phyloP scores from a whole-genome alignment of 2,329 filamentous ascomycete genomes.

The Fusarium sacchari region DNA sequence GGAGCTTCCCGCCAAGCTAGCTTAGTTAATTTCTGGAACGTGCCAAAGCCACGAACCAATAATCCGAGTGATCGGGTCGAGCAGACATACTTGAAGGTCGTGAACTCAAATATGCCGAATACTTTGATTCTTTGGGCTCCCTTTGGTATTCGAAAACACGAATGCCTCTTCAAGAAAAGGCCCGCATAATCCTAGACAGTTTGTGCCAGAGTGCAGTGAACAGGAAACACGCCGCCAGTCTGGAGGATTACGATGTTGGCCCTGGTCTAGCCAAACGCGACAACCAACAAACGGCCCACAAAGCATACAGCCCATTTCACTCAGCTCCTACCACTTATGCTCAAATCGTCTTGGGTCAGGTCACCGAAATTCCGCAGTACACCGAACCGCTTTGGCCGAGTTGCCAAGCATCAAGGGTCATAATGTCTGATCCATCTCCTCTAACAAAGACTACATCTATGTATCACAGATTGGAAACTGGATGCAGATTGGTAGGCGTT shows the following conservation, averaged over 20 bases:
- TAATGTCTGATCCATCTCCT: neutral
- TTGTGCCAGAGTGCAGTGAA: slow-evolving; percentile 5
- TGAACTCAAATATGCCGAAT: neutral
- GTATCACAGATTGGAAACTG: neutral
- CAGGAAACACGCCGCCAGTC: slow-evolving; percentile 28
- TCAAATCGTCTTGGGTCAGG: neutral
- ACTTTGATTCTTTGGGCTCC: neutral
- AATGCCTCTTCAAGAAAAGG: neutral
- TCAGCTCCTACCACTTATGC: neutral
- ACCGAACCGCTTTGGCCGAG: neutral
- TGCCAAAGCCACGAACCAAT: slow-evolving; percentile 15
- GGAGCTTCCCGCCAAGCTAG: slow-evolving; percentile 19
- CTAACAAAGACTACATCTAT: neutral
- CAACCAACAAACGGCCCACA: slow-evolving; percentile 38
- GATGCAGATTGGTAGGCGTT: neutral
- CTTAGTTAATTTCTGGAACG: slow-evolving; percentile 9
- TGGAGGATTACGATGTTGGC: slow-evolving; percentile 25
- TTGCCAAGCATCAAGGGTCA: neutral
- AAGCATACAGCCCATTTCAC: neutral
- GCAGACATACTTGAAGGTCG: neutral
- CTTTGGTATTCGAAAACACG: neutral
- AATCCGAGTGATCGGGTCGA: neutral
- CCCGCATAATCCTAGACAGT: neutral
- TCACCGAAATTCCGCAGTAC: neutral
- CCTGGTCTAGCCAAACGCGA: slow-evolving; percentile 16